A percentile compares a stretch with the other conserved stretches of the same genome.
These are phyloP conservation scores for Alternaria ventricosa DNA, from an alignment of 2,329 filamentous ascomycete genomes.

Conservation along the genomic window DNA sequence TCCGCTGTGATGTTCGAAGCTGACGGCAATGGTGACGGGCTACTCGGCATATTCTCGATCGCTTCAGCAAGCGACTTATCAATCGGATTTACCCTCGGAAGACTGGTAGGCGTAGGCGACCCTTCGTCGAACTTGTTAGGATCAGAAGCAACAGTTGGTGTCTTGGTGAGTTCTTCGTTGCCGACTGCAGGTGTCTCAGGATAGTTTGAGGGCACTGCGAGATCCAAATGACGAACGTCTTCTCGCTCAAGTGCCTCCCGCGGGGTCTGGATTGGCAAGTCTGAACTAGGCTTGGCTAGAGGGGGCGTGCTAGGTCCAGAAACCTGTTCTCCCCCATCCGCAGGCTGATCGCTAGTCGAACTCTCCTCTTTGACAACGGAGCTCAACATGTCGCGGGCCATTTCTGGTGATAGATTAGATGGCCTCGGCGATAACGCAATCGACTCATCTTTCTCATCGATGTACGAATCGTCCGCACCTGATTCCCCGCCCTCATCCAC, in stretches of 20 bases:
- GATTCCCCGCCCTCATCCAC: slow-evolving; percentile 69
- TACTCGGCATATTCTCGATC: slow-evolving; percentile 44
- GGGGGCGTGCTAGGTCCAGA: slow-evolving; percentile 16
- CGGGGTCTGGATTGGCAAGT: slow-evolving; percentile 36
- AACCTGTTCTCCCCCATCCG: slow-evolving; percentile 7
- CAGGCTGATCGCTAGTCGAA: slow-evolving; percentile 25
- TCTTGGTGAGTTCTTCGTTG: slow-evolving; percentile 36
- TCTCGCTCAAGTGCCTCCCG: slow-evolving; percentile 55
- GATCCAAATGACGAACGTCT: slow-evolving; percentile 66
- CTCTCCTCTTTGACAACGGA: slow-evolving; percentile 71
- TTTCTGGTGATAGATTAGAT: slow-evolving; percentile 62
- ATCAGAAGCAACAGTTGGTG: slow-evolving; percentile 34
- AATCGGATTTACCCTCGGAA: slow-evolving; percentile 43
- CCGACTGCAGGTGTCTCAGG: slow-evolving; percentile 20
- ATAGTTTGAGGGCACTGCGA: slow-evolving; percentile 59
- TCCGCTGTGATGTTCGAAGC: slow-evolving; percentile 29
- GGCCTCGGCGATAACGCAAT: slow-evolving; percentile 42
- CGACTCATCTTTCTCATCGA: slow-evolving; percentile 41
- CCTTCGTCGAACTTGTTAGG: slow-evolving; percentile 25
- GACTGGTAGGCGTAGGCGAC: slow-evolving; percentile 39
- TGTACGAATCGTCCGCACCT: slow-evolving; percentile 36
- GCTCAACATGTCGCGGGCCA: slow-evolving; percentile 67
- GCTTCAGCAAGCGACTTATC: slow-evolving; percentile 43
- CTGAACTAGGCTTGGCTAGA: slow-evolving; percentile 14
- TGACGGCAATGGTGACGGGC: slow-evolving; percentile 28